Evolutionary conservation across 305 asterid genomes (phyloP), one percentile per base, ranked within the genome.

Genomic region (Fraxinus angustifolia): DNA sequence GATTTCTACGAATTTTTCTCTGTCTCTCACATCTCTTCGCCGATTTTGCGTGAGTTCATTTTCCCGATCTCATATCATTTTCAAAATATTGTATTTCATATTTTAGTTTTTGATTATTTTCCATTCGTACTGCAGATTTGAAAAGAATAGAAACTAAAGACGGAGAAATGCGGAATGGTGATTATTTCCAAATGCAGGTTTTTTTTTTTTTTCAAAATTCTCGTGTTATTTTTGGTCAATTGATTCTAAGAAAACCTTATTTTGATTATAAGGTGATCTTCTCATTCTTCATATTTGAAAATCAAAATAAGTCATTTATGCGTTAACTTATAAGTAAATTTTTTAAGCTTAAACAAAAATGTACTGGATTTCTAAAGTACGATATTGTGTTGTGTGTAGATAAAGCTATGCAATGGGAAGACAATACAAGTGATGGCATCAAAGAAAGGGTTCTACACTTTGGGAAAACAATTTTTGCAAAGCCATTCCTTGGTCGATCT

Each of bases 401-500:
- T 97, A 79, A 94, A 95, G 86, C 91, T 97, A 84, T 97, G 99
- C 88, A 97, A 95, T 79, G 99, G 99, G 85, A 97, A 95, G 91
- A 82, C 87, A 71, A 88, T 94, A 75, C 97, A 91, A 80, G 97
- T 95, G 83, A 91, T 91, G 88, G 96, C 99, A 72, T 89, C 98
- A 12, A 85, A 8, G 72, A 91, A 91, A 85, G 99, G 99, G 79
- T 97, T 95, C 92, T 92, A 95, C 84, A 90, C 96, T 26, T 77
- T 79, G 74, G 99, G 99, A 65, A 97, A 92, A 83, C 98, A 94
- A 76, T 85, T 86, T 84, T 38, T 93, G 81, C 95, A 80, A 82
- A 93, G 94, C 84, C 96, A 92, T 87, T 93, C 97, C 83, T 90
- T 97, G 91, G 96, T 95, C 81, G 99, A 95, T 93, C 99, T 97